Base-by-base conservation (phyloP, 2,329 filamentous ascomycete genomes). In the Colletotrichum liriopes region DNA sequence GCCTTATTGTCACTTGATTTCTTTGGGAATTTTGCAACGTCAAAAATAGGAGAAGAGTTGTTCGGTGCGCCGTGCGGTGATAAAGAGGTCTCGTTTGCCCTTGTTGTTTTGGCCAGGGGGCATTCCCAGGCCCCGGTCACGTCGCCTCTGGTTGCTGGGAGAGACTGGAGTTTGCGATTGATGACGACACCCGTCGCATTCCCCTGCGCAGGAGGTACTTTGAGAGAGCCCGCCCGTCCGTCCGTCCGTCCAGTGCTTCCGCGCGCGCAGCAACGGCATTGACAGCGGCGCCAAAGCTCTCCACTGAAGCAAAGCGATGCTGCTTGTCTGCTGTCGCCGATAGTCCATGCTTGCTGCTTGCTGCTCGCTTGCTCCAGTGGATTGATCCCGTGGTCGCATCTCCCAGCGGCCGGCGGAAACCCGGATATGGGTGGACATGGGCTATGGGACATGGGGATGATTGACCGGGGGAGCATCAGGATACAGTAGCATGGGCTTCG, bases 71-170 rank as follows among this genome's bases (percentile, higher is more conserved):
- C 45, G 59, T 49, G 59, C 59, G 59, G 43, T 61, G 59, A 49
- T 61, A 43, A 60, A 60, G 16, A 47, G 59, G 41, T 47, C 59
- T 61, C 29, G n/a, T 47, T 49, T 32, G 41, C 59, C 59, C 59
- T 61, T 35, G 59, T 49, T 49, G 59, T 49, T 61, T 49, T 61
- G 59, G 49, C 59, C 26, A 61, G 59, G 59, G 51, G 51, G 9
- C 51, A 35, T 35, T 55, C 32, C 52, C 52, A n/a, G 52, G 1
- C 7, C 59, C 43, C 59, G 59, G 59, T 23, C 59, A 43, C 41
- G 41, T 16, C n/a, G 58, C 29, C 16, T 43, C 29, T 47, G 12
- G 59, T 61, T 61, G 59, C 32, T 61, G 59, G 58, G 58, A 61
- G 43, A 61, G 29, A 49, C 41, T 16, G 43, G 32, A 61, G 43